Conservation (phyloP, 23 red algal genomes). For the Gracilaria domingensis region DNA sequence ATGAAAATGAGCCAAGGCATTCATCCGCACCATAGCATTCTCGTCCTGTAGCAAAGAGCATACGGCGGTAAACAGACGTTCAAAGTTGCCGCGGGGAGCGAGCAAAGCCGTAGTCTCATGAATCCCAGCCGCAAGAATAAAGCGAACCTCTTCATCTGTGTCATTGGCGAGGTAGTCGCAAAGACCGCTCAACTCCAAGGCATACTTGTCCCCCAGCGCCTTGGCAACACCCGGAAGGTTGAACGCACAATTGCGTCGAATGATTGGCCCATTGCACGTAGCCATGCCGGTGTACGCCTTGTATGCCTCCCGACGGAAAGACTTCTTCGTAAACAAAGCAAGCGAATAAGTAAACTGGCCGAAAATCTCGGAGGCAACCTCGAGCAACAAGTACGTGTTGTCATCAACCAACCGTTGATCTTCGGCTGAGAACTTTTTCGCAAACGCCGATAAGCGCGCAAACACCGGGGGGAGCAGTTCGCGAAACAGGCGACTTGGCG, state of each 20-base stretch:
- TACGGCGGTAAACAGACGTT: slow-evolving; percentile 67
- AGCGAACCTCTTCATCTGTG: slow-evolving; percentile 81
- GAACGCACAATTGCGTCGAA: slow-evolving; percentile 79
- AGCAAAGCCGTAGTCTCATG: slow-evolving; percentile 72
- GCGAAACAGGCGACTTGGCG: slow-evolving; percentile 62
- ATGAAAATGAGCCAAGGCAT: slow-evolving; percentile 81
- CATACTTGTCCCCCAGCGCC: slow-evolving; percentile 70
- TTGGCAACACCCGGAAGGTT: slow-evolving; percentile 86
- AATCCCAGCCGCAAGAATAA: slow-evolving; percentile 79
- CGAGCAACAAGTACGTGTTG: slow-evolving; percentile 82
- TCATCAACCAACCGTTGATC: slow-evolving; percentile 88
- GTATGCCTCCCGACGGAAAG: slow-evolving; percentile 69
- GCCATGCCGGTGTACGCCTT: slow-evolving; percentile 86
- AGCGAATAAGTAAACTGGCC: slow-evolving; percentile 79
- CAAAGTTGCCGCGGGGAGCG: slow-evolving; percentile 61
- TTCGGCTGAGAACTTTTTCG: slow-evolving; percentile 61
- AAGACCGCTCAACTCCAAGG: slow-evolving; percentile 70
- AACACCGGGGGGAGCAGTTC: slow-evolving; percentile 82
- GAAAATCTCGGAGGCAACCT: slow-evolving; percentile 79
- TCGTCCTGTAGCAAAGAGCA: slow-evolving; percentile 77
- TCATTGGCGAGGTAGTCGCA: slow-evolving; percentile 86
- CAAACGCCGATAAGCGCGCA: slow-evolving; percentile 66
- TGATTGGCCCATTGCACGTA: slow-evolving; percentile 86
- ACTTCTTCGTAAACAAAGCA: slow-evolving; percentile 50
- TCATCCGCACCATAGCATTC: slow-evolving; percentile 82